A percentile compares a stretch with the other conserved stretches of the same genome.
Conservation (phyloP, 176 grass and related monocot species). For the Triticum dicoccoides region DNA sequence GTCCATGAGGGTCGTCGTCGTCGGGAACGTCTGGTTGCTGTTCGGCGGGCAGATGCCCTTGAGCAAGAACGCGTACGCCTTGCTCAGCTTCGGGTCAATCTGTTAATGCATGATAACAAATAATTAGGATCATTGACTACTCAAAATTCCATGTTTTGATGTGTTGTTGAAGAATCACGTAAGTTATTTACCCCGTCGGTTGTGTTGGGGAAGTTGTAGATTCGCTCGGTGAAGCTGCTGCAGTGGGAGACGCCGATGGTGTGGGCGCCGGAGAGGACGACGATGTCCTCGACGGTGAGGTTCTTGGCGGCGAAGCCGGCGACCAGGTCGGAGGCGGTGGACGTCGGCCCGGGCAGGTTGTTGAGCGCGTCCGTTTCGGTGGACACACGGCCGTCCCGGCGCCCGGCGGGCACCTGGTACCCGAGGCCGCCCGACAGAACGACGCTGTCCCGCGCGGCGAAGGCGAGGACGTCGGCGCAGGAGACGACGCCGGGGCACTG, state of each 20-base stretch:
- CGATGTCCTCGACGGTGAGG: constrained; percentile 50
- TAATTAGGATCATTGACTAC: background rate
- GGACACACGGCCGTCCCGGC: constrained; percentile 47
- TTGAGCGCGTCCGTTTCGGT: background rate
- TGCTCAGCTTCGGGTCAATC: constrained; percentile 47
- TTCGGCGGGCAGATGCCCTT: constrained; percentile 37
- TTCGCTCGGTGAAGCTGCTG: constrained; percentile 9
- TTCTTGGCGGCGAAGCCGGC: constrained; percentile 40
- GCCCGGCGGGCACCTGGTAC: constrained; percentile 43
- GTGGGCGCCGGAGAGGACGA: constrained; percentile 63
- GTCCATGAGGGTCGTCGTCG: constrained; percentile 43
- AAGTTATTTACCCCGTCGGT: constrained; percentile 12
- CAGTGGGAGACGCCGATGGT: constrained; percentile 58
- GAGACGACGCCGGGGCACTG: constrained; percentile 49
- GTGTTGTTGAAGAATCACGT: background rate
- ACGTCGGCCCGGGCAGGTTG: constrained; percentile 37
- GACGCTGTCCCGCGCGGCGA: constrained; percentile 54
- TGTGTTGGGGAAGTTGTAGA: constrained; percentile 48
- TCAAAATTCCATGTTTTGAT: background rate
- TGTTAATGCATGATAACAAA: background rate
- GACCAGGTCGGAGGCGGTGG: constrained; percentile 25
- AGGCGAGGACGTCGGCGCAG: constrained; percentile 74
- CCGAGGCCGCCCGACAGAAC: constrained; percentile 19
- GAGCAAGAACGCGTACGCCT: constrained; percentile 57
- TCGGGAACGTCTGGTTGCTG: constrained; percentile 31